Conservation (phyloP, 495 filamentous ascomycete species). For the Penicillium lividum region DNA sequence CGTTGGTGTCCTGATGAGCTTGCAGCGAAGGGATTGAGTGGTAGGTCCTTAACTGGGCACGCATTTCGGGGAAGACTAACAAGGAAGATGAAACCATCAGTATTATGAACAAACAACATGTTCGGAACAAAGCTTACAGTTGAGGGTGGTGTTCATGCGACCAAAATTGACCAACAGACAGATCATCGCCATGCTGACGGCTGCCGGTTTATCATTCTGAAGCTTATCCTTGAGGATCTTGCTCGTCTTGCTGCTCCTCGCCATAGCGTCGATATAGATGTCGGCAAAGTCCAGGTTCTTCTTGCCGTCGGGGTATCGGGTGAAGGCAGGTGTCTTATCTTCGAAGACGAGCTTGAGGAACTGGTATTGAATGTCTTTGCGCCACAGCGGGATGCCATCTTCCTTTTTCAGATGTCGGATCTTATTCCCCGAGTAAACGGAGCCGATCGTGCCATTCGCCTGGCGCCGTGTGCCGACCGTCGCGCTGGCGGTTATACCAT, state of each 20-base stretch:
- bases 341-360: conserved; percentile 92
- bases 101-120: conserved; percentile 7
- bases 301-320: conserved; percentile 71
- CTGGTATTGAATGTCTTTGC: conserved; percentile 96
- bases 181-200: conserved; percentile 98
- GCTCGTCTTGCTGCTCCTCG: conserved; percentile 96
- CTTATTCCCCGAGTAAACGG: conserved; percentile 84
- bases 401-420: conserved; percentile 96
- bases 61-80: conserved; percentile 98
- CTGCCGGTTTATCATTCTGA: conserved; percentile 84
- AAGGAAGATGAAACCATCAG: conserved; percentile 33
- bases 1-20: conserved; percentile 89
- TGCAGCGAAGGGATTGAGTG: conserved; percentile 96
- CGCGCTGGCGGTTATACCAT: conserved; percentile 54
- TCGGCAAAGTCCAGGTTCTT: conserved; percentile 86
- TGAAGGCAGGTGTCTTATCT: conserved; percentile 80
- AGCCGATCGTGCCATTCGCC: conserved; percentile 65
- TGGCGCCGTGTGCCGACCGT: conserved; percentile 63
- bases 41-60: conserved; percentile 95
- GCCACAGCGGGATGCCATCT: conserved; percentile 93
- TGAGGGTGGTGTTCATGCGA: conserved; percentile 97
- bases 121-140: conserved; percentile 62
- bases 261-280: conserved; percentile 98
- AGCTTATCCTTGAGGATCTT: conserved; percentile 98
- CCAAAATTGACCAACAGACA: conserved; percentile 96